phyloP scores from a whole-genome alignment of 2,329 filamentous ascomycete species.

The Ophiocordyceps camponoti-saundersi region DNA sequence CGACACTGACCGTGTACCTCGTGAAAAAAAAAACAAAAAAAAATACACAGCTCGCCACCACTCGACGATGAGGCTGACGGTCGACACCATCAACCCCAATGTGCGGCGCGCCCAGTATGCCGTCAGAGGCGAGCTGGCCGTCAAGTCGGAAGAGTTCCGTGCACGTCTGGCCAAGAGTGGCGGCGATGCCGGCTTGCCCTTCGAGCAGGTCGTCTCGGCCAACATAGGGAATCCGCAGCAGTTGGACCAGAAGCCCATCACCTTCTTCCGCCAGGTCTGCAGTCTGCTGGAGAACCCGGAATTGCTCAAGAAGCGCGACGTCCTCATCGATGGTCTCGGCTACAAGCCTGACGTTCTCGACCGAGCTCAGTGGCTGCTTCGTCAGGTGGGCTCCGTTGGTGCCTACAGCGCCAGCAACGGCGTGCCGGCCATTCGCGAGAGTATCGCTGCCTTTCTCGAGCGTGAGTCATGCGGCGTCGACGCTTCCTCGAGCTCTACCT shows the following conservation, averaged over 20 bases:
- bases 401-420: slow-evolving; percentile 94
- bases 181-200: slow-evolving; percentile 49
- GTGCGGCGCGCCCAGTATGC: slow-evolving; percentile 84
- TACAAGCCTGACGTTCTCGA: slow-evolving; percentile 85
- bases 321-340: slow-evolving; percentile 56
- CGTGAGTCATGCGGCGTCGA: slow-evolving; percentile 27
- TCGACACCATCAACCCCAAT: slow-evolving; percentile 84
- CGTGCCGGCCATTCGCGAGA: slow-evolving; percentile 70
- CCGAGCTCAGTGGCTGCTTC: slow-evolving; percentile 64
- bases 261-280: slow-evolving; percentile 94
- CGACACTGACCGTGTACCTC: background rate
- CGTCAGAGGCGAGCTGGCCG: slow-evolving; percentile 86
- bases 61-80: slow-evolving; percentile 37
- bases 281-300: slow-evolving; percentile 82
- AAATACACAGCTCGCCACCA: slow-evolving; percentile 8
- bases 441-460: slow-evolving; percentile 85
- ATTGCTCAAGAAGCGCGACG: slow-evolving; percentile 67
- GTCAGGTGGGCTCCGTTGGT: slow-evolving; percentile 76
- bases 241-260: slow-evolving; percentile 96
- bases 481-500: background rate
- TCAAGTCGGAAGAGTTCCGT: slow-evolving; percentile 83
- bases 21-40: background rate
- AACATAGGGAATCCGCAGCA: slow-evolving; percentile 99
- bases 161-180: slow-evolving; percentile 41
- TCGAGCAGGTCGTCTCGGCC: slow-evolving; percentile 81